Evolutionary conservation across 208 protist genomes (phyloP), one percentile per base, ranked within the genome.

Genomic region (Leishmania lainsoni): DNA sequence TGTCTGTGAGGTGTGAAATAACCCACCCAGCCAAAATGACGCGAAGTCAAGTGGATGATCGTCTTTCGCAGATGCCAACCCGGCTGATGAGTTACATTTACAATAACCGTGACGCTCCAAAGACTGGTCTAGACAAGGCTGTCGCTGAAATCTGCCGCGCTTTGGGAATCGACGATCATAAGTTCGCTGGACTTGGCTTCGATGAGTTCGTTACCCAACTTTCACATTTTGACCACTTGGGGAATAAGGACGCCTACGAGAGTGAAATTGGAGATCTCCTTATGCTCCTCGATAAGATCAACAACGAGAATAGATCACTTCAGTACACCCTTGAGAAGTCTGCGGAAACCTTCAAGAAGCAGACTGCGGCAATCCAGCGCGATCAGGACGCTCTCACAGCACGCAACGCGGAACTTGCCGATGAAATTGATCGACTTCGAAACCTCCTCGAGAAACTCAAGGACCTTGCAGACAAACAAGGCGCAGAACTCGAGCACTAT

Each of bases 211-310:
- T 92, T 3, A 73, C 81, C 20, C 86, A 89, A 71, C 78, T 92
- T 32, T 39, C 85, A 17, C 74, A 81, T 42, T 88, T 83, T 56
- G 83, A 85, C 59, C 81, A 87, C 49, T 70, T 87, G 10, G 83
- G 85, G 17, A 86, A 92, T 78, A 92, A 92, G 75, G 86, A 89
- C 79, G 88, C 88, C 5, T 92, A 92, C 65, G 88, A 92, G 79
- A 89, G 88, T 65, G 88, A 92, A 69, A 92, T 92, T 76, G 88
- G 88, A 32, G 88, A 92, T 84, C 69, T 92, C 48, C 81, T 92
- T 39, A 88, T 92, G 86, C 77, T 92, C 17, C 86, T 92, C 6
- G 89, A 92, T 66, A 92, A 88, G 70, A 87, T 92, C 39, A 85
- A 86, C 80, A 90, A 85, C 70, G 89, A 92, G 54, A 92, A 92